Base-by-base conservation (phyloP, 352 stramenopile genomes). In the Aphanomyces stellatus region DNA sequence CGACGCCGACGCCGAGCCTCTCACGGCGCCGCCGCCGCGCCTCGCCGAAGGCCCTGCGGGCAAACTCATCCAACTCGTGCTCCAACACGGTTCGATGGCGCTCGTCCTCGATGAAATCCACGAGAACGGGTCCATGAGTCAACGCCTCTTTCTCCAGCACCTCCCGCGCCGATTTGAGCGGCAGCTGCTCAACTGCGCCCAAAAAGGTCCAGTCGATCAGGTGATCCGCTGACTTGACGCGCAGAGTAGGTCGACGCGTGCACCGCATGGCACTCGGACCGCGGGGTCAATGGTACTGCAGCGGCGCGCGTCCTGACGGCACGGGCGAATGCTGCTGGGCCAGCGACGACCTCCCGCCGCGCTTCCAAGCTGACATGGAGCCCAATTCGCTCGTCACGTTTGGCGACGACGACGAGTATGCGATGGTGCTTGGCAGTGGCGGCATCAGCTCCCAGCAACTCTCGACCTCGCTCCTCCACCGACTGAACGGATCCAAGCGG, bases 61-160 rank as follows among this genome's bases (percentile, higher is more conserved):
- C 5, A 42, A 65, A 30, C 28, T 33, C 17, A 51, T 51, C 4
- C 59, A 42, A 41, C 7, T 65, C 0, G 55, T 34, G 35, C 19
- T 65, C 2, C 41, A 51, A 19, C 59, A 65, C 27, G 59, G 24
- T 10, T 35, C 19, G 15, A 31, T 42, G 27, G 31, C 40, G 0
- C 33, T 65, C 7, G 41, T 65, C 1, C 30, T 65, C 13, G 40
- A 65, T 30, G 59, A 65, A 65, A 30, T 51, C 59, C 59, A 65
- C 22, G 33, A 51, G 24, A 30, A 24, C 19, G 59, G 59, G 10
- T 17, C 17, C 27, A 19, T 55, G 6, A 55, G 27, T 22, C 59
- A 65, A 30, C 59, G 46, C 59, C 17, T 65, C 17, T 35, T 57
- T 19, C 5, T 55, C 2, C 46, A 30, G 10, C 27, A 53, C 30